A percentile compares a stretch with the other conserved stretches of the same genome.
phyloP scores from a whole-genome alignment of 257 asterid species.

The Mitragyna speciosa region DNA sequence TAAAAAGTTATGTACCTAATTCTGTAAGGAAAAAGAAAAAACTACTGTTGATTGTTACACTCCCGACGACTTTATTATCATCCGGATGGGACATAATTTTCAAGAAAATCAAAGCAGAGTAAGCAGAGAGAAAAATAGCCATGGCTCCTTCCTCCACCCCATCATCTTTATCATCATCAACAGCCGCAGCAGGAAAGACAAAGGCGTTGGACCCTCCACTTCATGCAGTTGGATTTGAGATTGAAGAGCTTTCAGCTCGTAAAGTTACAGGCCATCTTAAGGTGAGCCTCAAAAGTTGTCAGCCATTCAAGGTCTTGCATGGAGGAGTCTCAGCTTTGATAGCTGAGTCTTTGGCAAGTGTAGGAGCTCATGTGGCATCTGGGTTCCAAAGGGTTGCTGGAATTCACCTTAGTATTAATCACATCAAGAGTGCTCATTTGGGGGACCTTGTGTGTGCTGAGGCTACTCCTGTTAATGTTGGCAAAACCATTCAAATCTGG shows the following conservation, averaged over 20 bases:
- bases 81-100: background rate
- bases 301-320: slow-evolving; percentile 53
- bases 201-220: slow-evolving; percentile 54
- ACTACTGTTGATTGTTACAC: background rate
- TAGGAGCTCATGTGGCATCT: slow-evolving; percentile 46
- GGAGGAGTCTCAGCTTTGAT: slow-evolving; percentile 55
- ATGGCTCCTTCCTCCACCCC: slow-evolving; percentile 4
- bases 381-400: slow-evolving; percentile 48
- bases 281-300: slow-evolving; percentile 66
- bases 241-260: slow-evolving; percentile 46
- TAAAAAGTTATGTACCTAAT: too few species aligned
- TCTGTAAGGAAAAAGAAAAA: too few species aligned
- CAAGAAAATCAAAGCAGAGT: background rate
- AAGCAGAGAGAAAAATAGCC: background rate
- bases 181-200: slow-evolving; percentile 33
- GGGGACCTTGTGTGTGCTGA: slow-evolving; percentile 74
- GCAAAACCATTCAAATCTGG: slow-evolving; percentile 85
- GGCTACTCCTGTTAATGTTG: slow-evolving; percentile 62
- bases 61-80: background rate
- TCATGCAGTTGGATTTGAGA: slow-evolving; percentile 40
- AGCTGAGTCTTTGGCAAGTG: slow-evolving; percentile 42
- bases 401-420: slow-evolving; percentile 41
- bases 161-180: slow-evolving; percentile 15
- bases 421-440: slow-evolving; percentile 60
- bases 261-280: slow-evolving; percentile 63